These are phyloP conservation scores for Tribonema minus DNA, from an alignment of 108 stramenopile species.

Conservation along the genomic window DNA sequence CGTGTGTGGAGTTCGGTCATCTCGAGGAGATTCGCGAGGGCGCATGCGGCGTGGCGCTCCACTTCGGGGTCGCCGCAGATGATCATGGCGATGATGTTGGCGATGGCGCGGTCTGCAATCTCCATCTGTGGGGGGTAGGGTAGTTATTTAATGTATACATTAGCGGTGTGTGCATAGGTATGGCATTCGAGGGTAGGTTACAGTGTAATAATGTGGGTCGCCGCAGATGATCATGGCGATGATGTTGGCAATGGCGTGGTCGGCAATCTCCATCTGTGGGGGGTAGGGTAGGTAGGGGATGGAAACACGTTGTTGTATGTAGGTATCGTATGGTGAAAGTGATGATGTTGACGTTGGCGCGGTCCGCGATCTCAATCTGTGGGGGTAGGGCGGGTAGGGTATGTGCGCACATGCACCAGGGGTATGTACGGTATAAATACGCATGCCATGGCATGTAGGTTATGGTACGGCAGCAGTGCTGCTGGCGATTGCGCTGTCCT, in stretches of 20 bases:
- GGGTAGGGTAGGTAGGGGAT: too few relatives aligned
- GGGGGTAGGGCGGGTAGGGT: too few relatives aligned
- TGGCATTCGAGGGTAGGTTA: too few relatives aligned
- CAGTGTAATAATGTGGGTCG: too few relatives aligned
- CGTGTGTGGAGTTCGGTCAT: slow-evolving; percentile 65
- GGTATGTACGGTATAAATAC: too few relatives aligned
- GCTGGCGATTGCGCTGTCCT: too few relatives aligned
- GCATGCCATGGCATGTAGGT: too few relatives aligned
- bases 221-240: slow-evolving; percentile 66
- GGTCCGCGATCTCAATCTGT: slow-evolving; percentile 68
- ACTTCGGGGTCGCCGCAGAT: slow-evolving; percentile 61
- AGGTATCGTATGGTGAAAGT: slow-evolving; percentile 62
- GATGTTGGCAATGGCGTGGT: slow-evolving; percentile 69
- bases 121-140: slow-evolving; percentile 62
- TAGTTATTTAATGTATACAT: too few relatives aligned
- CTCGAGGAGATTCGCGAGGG: slow-evolving; percentile 73
- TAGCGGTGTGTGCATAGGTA: too few relatives aligned
- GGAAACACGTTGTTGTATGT: too few relatives aligned
- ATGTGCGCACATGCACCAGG: too few relatives aligned
- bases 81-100: slow-evolving; percentile 67
- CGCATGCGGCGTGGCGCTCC: slow-evolving; percentile 70
- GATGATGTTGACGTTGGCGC: slow-evolving; percentile 70
- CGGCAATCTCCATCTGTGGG: slow-evolving; percentile 66
- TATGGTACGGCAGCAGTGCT: too few relatives aligned
- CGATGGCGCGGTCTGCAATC: slow-evolving; percentile 69